Conservation (phyloP, 1,139 yeast genomes). For the Meyerozyma guilliermondii region DNA sequence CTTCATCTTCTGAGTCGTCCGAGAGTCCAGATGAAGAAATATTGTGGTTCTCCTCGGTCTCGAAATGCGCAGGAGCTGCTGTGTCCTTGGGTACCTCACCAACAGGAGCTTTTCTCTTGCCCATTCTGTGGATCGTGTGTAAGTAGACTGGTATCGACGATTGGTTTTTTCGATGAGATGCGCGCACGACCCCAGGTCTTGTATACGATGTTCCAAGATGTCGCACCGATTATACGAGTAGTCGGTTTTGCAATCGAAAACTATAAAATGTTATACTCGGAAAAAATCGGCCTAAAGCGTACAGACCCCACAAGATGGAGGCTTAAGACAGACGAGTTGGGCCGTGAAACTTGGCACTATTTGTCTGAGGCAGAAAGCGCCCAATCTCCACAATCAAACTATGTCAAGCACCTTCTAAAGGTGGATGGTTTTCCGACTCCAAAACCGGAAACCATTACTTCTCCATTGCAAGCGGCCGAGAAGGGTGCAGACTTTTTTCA, state of each 20-base stretch:
- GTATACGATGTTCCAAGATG: neutral
- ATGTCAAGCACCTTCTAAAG: conserved; percentile 53
- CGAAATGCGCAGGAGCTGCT: neutral
- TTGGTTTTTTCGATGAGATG: conserved; percentile 1
- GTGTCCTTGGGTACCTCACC: neutral
- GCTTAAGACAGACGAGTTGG: conserved; percentile 61
- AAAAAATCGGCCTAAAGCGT: conserved; percentile 51
- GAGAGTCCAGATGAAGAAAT: neutral
- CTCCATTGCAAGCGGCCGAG: conserved; percentile 60
- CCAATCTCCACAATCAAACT: conserved; percentile 48
- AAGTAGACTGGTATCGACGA: neutral
- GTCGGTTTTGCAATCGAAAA: neutral
- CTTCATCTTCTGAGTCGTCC: conserved; percentile 8
- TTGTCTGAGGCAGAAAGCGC: conserved; percentile 32
- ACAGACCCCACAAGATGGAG: conserved; percentile 80
- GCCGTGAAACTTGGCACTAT: conserved; percentile 83
- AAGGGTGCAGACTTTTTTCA: conserved; percentile 73
- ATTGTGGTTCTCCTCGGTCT: neutral
- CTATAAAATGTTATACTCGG: conserved; percentile 49
- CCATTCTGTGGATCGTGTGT: neutral
- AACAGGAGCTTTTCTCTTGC: neutral
- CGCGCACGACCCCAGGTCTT: neutral
- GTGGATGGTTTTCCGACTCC: conserved; percentile 43
- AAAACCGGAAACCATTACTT: conserved; percentile 13
- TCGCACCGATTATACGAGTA: neutral